A percentile compares a stretch with the other conserved stretches of the same genome.
These are phyloP conservation scores for Pichia inconspicua DNA, from an alignment of 1,139 yeast genomes.

Conservation along the genomic window DNA sequence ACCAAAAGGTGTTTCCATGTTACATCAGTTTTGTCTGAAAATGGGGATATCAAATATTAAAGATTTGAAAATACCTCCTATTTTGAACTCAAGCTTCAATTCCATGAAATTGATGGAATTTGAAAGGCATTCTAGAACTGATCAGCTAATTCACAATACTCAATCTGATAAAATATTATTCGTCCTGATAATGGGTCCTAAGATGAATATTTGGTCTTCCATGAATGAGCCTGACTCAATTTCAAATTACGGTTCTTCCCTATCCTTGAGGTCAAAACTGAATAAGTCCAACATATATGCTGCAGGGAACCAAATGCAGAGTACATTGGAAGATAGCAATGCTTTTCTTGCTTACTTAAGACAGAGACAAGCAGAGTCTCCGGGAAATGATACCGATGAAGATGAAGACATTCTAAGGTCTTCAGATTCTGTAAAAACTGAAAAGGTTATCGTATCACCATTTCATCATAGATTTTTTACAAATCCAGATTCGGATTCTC, in stretches of 20 bases:
- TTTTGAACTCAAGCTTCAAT: slow-evolving; percentile 51
- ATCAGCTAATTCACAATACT: slow-evolving; percentile 57
- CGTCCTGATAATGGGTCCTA: slow-evolving; percentile 52
- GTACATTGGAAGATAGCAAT: slow-evolving; percentile 2
- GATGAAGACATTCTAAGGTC: not conserved
- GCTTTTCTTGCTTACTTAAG: slow-evolving; percentile 13
- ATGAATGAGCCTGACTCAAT: slow-evolving; percentile 36
- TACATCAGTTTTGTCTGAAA: slow-evolving; percentile 51
- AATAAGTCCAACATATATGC: slow-evolving; percentile 1
- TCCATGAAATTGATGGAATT: slow-evolving; percentile 65
- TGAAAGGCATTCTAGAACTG: slow-evolving; percentile 58
- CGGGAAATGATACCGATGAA: not conserved
- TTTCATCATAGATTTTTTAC: slow-evolving; percentile 72
- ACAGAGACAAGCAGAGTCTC: slow-evolving; percentile 10
- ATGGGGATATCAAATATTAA: slow-evolving; percentile 41
- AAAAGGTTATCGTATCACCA: slow-evolving; percentile 39
- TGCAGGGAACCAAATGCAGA: not conserved
- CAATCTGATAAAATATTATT: slow-evolving; percentile 62
- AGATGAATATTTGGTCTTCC: slow-evolving; percentile 67
- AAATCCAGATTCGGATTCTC: slow-evolving; percentile 83
- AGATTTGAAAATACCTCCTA: slow-evolving; percentile 21
- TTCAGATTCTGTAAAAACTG: not conserved
- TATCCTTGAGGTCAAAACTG: slow-evolving; percentile 1
- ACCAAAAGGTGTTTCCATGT: slow-evolving; percentile 77
- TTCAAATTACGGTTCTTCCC: slow-evolving; percentile 2